Evolutionary conservation across 352 stramenopile species (phyloP), one percentile per base, ranked within the genome.

Genomic region (Phytophthora lateralis): DNA sequence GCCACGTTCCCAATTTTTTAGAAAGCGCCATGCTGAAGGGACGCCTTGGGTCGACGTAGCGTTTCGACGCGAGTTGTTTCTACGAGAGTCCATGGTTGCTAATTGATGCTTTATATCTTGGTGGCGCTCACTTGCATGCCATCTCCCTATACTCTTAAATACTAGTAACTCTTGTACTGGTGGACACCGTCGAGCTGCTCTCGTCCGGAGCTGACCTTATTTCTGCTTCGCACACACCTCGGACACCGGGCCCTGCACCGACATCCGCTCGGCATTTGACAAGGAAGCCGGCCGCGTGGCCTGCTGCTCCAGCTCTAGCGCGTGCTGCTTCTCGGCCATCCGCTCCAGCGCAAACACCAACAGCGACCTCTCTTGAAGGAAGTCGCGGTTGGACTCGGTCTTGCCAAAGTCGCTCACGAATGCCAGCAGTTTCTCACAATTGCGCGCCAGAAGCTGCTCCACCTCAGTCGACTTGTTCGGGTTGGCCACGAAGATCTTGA

Each of bases 401-500:
- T 89, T 88, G 51, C 79, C 84, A 67, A 95, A 93, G 20, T 90
- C 79, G 49, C 67, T 78, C 32, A 95, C 79, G 45, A 90, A 95
- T 17, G 80, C 58, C 32, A 93, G 43, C 24, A 95, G 69, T 67
- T 93, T 95, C 20, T 93, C 81, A 10, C 69, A 70, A 60, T 95
- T 95, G 12, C 78, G 80, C 27, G 88, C 54, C 46, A 95, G 69
- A 10, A 93, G 59, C 56, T 89, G 75, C 67, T 89, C 78, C 20
- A 95, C 78, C 50, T 91, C 84, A 9, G 34, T 32, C 41, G 84
- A 89, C 49, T 93, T 95, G 66, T 88, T 87, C 32, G 86, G 86
- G 55, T 95, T 95, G 8, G 84, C 86, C 35, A 95, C 85, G 54
- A 95, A 95, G 60, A 95, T 91, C 66, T 95, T 95, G 59, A 95